A percentile compares a stretch with the other conserved stretches of the same genome.
Evolutionary conservation across 2,329 filamentous ascomycete genomes (phyloP).

Genomic region (Tolypocladium cylindrosporum): DNA sequence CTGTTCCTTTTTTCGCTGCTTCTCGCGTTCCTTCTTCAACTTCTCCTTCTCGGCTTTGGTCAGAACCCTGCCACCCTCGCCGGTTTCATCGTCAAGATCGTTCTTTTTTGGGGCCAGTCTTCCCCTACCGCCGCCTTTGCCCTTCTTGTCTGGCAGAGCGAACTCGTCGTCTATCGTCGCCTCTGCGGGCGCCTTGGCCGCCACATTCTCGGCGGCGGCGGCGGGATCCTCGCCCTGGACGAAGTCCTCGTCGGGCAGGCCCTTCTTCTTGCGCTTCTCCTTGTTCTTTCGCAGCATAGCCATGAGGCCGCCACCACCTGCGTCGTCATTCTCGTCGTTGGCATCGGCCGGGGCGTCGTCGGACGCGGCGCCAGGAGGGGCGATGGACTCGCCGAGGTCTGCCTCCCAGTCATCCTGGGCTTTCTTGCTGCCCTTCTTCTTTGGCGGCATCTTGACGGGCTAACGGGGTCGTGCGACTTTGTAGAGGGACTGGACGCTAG

Average conservation of each 20-base stretch:
- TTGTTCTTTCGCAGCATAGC: constrained; percentile 73
- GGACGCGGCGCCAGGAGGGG: constrained; percentile 43
- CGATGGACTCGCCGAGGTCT: constrained; percentile 71
- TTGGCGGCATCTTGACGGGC: constrained; percentile 65
- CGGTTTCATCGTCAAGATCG: constrained; percentile 42
- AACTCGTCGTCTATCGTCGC: constrained; percentile 80
- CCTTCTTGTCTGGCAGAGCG: constrained; percentile 67
- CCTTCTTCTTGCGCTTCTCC: constrained; percentile 87
- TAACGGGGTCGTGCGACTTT: constrained; percentile 1
- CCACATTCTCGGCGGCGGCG: constrained; percentile 26
- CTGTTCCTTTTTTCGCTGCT: constrained; percentile 97
- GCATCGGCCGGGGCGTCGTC: constrained; percentile 32
- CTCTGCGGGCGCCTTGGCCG: constrained; percentile 66
- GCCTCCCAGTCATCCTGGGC: constrained; percentile 89
- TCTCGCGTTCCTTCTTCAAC: constrained; percentile 95
- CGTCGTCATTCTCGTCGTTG: constrained; percentile 41
- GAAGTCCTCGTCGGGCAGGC: constrained; percentile 56
- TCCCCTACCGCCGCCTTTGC: constrained; percentile 47
- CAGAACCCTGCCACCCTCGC: constrained; percentile 59
- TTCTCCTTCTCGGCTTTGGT: constrained; percentile 99
- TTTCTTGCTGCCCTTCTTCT: constrained; percentile 84
- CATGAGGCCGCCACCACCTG: constrained; percentile 56
- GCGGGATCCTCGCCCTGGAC: constrained; percentile 53
- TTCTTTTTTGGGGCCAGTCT: constrained; percentile 31
- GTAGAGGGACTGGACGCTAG: not conserved